These are phyloP conservation scores for Parasitella parasitica DNA, from an alignment of 371 early-diverging fungal genomes.

Conservation along the genomic window DNA sequence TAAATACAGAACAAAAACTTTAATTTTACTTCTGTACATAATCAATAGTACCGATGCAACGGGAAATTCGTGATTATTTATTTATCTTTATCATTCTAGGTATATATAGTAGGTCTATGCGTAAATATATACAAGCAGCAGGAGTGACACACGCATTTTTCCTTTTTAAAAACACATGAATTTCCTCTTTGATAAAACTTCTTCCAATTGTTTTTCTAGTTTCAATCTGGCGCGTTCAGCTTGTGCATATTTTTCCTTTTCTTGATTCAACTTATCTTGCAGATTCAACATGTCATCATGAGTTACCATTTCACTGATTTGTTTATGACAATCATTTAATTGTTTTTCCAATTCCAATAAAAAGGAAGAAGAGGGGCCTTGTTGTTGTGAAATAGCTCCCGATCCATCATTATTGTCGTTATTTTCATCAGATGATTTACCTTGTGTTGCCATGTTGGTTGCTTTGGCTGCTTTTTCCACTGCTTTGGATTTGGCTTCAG, in stretches of 20 bases:
- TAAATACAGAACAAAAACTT: not conserved
- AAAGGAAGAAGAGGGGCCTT: not conserved
- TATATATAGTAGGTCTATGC: too few species aligned
- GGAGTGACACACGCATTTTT: not conserved
- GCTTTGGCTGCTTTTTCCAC: not conserved
- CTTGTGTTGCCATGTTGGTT: not conserved
- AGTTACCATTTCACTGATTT: slow-evolving; percentile 3
- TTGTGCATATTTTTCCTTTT: slow-evolving; percentile 8
- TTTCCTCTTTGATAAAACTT: slow-evolving; percentile 12
- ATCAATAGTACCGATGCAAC: too few species aligned
- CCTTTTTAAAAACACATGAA: slow-evolving; percentile 23
- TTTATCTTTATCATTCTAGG: too few species aligned
- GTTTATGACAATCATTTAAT: not conserved
- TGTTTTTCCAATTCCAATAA: not conserved
- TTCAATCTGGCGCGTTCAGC: slow-evolving; percentile 4
- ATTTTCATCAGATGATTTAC: slow-evolving; percentile 9
- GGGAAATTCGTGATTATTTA: too few species aligned
- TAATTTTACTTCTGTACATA: not conserved
- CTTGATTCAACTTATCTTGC: not conserved
- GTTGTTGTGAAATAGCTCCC: slow-evolving; percentile 14
- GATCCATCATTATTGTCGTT: slow-evolving; percentile 10
- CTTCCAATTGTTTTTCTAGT: slow-evolving; percentile 22
- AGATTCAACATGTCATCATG: not conserved
- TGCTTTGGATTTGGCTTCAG: not conserved
- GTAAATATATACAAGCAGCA: too few species aligned